Evolutionary conservation across 345 rosid genomes (phyloP), one percentile per base, ranked within the genome.

Genomic region (Carallia pectinifolia): DNA sequence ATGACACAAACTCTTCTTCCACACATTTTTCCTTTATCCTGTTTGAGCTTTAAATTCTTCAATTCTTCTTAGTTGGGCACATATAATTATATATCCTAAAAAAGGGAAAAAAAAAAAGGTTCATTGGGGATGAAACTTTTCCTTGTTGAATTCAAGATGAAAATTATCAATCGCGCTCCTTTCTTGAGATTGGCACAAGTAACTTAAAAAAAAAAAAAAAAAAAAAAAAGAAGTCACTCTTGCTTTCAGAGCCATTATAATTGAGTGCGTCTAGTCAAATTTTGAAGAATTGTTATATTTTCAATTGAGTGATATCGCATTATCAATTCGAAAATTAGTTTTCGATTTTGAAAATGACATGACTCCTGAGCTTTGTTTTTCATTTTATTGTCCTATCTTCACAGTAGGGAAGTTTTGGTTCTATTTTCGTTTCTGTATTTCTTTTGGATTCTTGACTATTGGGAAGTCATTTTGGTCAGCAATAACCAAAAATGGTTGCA

Each of bases 401-500:
- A 44, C 31, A 34, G 30, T 15, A 40, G 6, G 50, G 17, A 44
- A 44, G 15, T 34, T 67, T 54, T 10, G n/a, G 37, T 56, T 64
- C 44, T 16, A 12, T 12, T 44, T 23, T 44, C 50, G 16, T 44
- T 6, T 4, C 1, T 12, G 7, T 61, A 12, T 44, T 44, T 15
- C 50, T 3, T 10, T 44, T 44, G 16, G 12, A 44, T 61, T 74
- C 47, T 37, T 18, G 10, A 19, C 10, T 29, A 12, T 62, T 4
- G 12, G 62, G 17, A 2, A n/a, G 31, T 37, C 12, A 29, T 56
- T 62, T 66, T 37, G 16, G 52, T 53, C 39, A 8, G 19, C 50
- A 53, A 37, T 36, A 53, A 33, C 37, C 60, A 69, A 52, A 55
- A 56, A 75, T 73, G 75, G 77, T 76, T 29, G 77, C 71, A 64